phyloP scores from a whole-genome alignment of 495 filamentous ascomycete genomes.

The Aspergillus hancockii region DNA sequence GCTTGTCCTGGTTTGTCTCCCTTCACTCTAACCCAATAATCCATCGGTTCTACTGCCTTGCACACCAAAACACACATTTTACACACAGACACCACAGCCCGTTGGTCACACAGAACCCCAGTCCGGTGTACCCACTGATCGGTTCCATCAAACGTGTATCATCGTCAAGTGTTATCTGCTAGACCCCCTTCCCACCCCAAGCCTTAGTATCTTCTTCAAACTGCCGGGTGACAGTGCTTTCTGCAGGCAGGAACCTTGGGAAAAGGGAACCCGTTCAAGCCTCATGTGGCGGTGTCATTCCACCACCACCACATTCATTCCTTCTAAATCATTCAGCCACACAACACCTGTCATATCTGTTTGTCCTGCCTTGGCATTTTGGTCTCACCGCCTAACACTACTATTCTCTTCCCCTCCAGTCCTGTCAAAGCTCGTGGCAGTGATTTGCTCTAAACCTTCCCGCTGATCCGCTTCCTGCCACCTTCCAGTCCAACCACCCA shows the following conservation, averaged over 20 bases:
- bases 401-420: background rate
- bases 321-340: constrained; percentile 14
- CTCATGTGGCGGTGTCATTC: constrained; percentile 25
- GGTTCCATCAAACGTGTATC: constrained; percentile 28
- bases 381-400: constrained; percentile 8
- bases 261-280: constrained; percentile 10
- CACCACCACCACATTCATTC: background rate
- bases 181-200: background rate
- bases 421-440: constrained; percentile 18
- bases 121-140: constrained; percentile 28
- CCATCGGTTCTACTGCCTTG: constrained; percentile 11
- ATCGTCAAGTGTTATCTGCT: constrained; percentile 16
- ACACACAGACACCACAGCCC: constrained; percentile 22
- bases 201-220: constrained; percentile 1
- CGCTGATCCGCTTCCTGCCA: constrained; percentile 29
- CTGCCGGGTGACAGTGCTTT: constrained; percentile 19
- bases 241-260: constrained; percentile 25
- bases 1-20: constrained; percentile 14
- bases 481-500: constrained; percentile 22
- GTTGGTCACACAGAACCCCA: constrained; percentile 25
- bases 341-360: constrained; percentile 1
- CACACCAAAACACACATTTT: constrained; percentile 12
- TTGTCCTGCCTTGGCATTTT: constrained; percentile 1
- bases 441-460: constrained; percentile 29
- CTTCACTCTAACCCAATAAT: constrained; percentile 21